Base-by-base conservation (phyloP, 805 yeast species). In the Kazachstania africana region DNA sequence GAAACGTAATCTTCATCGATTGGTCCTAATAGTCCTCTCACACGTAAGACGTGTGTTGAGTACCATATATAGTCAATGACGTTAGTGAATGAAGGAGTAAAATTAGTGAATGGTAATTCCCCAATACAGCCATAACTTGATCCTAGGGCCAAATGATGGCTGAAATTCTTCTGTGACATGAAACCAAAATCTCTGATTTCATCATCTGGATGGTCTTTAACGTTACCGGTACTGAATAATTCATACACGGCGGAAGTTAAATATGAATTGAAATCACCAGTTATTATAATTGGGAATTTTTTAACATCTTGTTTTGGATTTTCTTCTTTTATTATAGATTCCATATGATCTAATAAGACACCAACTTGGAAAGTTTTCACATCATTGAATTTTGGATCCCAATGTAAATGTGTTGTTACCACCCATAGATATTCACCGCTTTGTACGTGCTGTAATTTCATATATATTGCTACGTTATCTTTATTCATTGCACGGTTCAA, bases 331-430 rank as follows among this genome's bases (percentile, higher is more conserved):
- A 75, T 59, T 29, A 82, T 56, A 5, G 61, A 60, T 50, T 83
- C 91, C 49, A 93, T 59, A 57, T 91, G 95, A 47, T 88, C 96
- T 46, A 91, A 60, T 40, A 91, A 62, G 18, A 91, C 78, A 26
- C 95, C 96, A 34, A 82, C 91, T 63, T 91, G 98, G 60, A 91
- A 78, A 3, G 96, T 75, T 57, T 91, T 91, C 35, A 91, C 99
- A 59, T 91, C 99, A 53, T 83, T 83, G 51, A 77, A 82, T 30
- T 81, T 83, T 4, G 98, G 98, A 62, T 91, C 96, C 97, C 98
- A 91, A 56, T 88, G 96, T 55, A 91, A 71, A 66, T 91, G 99
- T 0, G 97, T 88, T 48, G 85, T 88, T 3, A 81, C 85, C 23
- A 84, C 65, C 43, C 82, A 66, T 24, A 88, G 59, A 39, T 70